Evolutionary conservation across 768 basidiomycete genomes (phyloP).

Genomic region (Dendrothele bispora): DNA sequence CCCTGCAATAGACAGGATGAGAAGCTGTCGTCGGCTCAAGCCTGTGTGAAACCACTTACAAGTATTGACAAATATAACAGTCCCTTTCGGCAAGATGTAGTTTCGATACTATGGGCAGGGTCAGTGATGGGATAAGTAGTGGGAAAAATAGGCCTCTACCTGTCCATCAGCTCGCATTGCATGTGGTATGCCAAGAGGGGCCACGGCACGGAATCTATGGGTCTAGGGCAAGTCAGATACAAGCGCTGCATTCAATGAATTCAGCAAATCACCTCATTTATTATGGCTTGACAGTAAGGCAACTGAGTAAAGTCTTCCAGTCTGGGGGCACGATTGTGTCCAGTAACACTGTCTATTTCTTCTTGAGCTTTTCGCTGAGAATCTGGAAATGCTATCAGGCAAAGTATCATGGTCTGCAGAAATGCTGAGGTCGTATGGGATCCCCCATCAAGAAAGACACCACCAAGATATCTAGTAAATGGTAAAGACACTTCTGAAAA

Average conservation of each 20-base stretch:
- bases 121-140: too few relatives aligned
- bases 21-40: not conserved
- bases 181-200: slow-evolving; percentile 19
- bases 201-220: slow-evolving; percentile 19
- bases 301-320: slow-evolving; percentile 13
- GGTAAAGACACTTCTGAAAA: not conserved
- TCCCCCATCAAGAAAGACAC: slow-evolving; percentile 24
- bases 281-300: slow-evolving; percentile 20
- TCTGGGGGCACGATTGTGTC: slow-evolving; percentile 13
- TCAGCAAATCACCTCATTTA: slow-evolving; percentile 14
- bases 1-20: slow-evolving; percentile 4
- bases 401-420: slow-evolving; percentile 20
- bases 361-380: slow-evolving; percentile 22
- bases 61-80: slow-evolving; percentile 15
- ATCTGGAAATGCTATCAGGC: slow-evolving; percentile 24
- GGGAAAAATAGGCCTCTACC: too few relatives aligned
- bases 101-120: too few relatives aligned
- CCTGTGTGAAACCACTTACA: slow-evolving; percentile 8
- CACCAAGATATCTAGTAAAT: slow-evolving; percentile 24
- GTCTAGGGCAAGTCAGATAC: slow-evolving; percentile 5
- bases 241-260: not conserved
- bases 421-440: slow-evolving; percentile 26
- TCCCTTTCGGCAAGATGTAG: slow-evolving; percentile 14
- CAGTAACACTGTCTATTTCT: slow-evolving; percentile 24
- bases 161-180: too few relatives aligned